phyloP scores from a whole-genome alignment of 2,329 filamentous ascomycete genomes.

The Fusarium heterosporum region DNA sequence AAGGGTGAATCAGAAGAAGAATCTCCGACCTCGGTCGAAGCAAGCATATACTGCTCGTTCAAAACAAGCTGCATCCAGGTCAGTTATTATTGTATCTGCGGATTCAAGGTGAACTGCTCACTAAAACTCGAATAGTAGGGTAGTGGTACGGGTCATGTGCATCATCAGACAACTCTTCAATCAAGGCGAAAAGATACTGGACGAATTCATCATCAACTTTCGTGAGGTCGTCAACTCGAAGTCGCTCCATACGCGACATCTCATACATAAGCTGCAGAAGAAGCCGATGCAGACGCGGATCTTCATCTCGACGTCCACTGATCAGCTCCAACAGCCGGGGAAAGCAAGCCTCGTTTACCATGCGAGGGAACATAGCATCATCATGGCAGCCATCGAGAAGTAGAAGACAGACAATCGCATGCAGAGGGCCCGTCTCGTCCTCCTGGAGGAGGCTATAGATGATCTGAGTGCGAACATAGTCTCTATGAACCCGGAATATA shows the following conservation, averaged over 20 bases:
- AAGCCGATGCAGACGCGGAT: constrained; percentile 79
- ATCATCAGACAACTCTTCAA: constrained; percentile 89
- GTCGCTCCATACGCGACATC: constrained; percentile 90
- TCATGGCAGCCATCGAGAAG: constrained; percentile 86
- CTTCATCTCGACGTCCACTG: constrained; percentile 70
- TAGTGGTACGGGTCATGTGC: constrained; percentile 95
- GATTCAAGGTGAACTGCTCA: constrained; percentile 58
- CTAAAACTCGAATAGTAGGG: constrained; percentile 90
- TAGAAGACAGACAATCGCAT: constrained; percentile 84
- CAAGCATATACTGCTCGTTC: constrained; percentile 98
- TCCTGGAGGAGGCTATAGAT: constrained; percentile 92
- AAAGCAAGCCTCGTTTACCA: constrained; percentile 90
- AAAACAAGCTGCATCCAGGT: constrained; percentile 76
- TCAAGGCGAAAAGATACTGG: constrained; percentile 83
- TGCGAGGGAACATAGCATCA: constrained; percentile 83
- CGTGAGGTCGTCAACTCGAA: constrained; percentile 80
- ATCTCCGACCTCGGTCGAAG: constrained; percentile 65
- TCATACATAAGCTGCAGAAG: constrained; percentile 93
- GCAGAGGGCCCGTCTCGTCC: constrained; percentile 82
- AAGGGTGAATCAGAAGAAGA: constrained; percentile 62
- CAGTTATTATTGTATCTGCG: constrained; percentile 13
- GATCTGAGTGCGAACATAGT: constrained; percentile 93
- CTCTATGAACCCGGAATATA: constrained; percentile 78
- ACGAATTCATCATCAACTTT: constrained; percentile 86
- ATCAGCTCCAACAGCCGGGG: constrained; percentile 85